A percentile compares a stretch with the other conserved stretches of the same genome.
phyloP scores from a whole-genome alignment of 2,329 filamentous ascomycete genomes.

The Fusarium vanettenii region DNA sequence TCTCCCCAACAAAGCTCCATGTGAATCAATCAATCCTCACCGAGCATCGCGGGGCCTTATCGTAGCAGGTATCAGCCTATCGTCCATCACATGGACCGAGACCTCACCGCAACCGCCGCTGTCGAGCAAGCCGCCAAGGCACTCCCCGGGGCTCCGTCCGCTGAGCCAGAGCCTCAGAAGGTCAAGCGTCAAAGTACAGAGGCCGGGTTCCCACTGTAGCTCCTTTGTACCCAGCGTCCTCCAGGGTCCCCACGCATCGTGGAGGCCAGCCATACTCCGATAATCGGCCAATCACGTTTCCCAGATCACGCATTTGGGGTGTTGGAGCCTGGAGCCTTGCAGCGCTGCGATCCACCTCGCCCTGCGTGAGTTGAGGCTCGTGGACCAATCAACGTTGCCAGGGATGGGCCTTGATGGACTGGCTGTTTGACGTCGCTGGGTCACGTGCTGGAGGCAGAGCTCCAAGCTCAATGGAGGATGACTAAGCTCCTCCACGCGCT shows the following conservation, averaged over 20 bases:
- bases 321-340: constrained; percentile 28
- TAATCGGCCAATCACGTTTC: constrained; percentile 34
- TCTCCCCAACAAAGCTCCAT: constrained; percentile 4
- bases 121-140: constrained; percentile 19
- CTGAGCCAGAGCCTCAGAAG: constrained; percentile 18
- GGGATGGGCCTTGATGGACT: neutral
- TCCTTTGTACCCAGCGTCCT: constrained; percentile 29
- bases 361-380: neutral
- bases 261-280: constrained; percentile 18
- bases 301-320: constrained; percentile 14
- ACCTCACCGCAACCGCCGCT: constrained; percentile 20
- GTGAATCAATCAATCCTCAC: constrained; percentile 9
- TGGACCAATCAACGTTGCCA: constrained; percentile 33
- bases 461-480: constrained; percentile 35
- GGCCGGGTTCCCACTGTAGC: constrained; percentile 20
- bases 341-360: constrained; percentile 26
- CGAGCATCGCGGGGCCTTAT: constrained; percentile 38
- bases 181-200: constrained; percentile 29
- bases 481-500: constrained; percentile 39
- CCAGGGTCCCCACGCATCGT: constrained; percentile 33
- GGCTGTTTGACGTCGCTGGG: neutral
- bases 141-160: constrained; percentile 5
- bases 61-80: constrained; percentile 35
- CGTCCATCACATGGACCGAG: constrained; percentile 5
- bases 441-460: constrained; percentile 32